phyloP scores from a whole-genome alignment of 2,329 filamentous ascomycete genomes.

The Pezicula carpinea region DNA sequence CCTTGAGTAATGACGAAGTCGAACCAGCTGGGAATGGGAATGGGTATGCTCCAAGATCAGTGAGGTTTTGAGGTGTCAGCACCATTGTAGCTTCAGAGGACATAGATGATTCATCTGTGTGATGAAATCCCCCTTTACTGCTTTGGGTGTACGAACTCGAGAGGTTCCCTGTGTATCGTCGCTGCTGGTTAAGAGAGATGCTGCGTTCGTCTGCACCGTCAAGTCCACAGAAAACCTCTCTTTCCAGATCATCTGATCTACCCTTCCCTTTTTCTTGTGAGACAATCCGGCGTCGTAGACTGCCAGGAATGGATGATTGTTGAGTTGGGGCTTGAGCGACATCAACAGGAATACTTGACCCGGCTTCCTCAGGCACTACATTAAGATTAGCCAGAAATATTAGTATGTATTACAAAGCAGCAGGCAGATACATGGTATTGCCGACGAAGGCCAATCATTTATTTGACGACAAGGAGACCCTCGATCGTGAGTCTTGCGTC shows the following conservation, averaged over 20 bases:
- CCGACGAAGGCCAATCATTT: no score
- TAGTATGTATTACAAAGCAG: no score
- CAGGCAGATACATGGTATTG: no score
- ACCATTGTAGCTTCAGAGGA: neutral
- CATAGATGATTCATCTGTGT: constrained; percentile 1
- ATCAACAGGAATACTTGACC: no score
- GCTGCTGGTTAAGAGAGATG: neutral
- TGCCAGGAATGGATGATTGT: neutral
- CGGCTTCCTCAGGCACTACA: no score
- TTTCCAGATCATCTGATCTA: neutral
- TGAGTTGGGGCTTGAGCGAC: no score
- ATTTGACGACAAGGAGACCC: no score
- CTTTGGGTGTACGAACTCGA: constrained; percentile 21
- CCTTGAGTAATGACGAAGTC: neutral
- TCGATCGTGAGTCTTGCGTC: no score
- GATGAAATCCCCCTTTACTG: constrained; percentile 21
- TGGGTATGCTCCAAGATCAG: constrained; percentile 2
- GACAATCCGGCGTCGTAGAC: constrained; percentile 16
- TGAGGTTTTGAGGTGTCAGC: constrained; percentile 6
- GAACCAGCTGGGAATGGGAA: constrained; percentile 1
- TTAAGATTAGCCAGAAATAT: no score
- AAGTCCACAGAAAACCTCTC: neutral
- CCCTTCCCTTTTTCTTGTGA: constrained; percentile 6
- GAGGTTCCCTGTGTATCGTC: constrained; percentile 1
- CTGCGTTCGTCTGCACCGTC: constrained; percentile 19